Conservation (phyloP, 2,329 filamentous ascomycete genomes). For the Xylaria polymorpha region DNA sequence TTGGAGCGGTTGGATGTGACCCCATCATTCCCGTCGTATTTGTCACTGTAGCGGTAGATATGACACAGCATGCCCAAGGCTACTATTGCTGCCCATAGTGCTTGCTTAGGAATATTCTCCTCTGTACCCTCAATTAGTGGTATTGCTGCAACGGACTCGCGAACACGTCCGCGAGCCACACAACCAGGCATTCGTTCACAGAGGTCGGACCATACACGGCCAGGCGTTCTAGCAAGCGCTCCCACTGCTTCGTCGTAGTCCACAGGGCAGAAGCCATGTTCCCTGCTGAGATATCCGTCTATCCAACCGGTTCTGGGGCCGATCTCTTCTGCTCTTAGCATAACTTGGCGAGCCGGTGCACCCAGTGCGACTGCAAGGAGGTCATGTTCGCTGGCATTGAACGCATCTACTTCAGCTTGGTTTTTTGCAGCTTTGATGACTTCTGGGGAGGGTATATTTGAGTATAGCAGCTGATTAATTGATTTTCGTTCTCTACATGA, state of each 20-base stretch:
- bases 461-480: conserved; percentile 62
- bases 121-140: conserved; percentile 61
- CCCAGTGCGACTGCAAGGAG: conserved; percentile 64
- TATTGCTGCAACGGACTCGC: conserved; percentile 61
- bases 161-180: conserved; percentile 57
- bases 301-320: conserved; percentile 63
- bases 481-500: conserved; percentile 56
- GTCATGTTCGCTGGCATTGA: conserved; percentile 61
- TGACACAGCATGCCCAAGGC: conserved; percentile 64
- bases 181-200: conserved; percentile 28
- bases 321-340: conserved; percentile 64
- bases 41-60: conserved; percentile 65
- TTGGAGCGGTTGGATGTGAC: conserved; percentile 52
- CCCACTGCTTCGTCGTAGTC: conserved; percentile 62
- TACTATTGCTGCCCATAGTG: conserved; percentile 65
- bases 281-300: conserved; percentile 63
- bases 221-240: conserved; percentile 60
- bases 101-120: conserved; percentile 62
- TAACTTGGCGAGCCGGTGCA: conserved; percentile 65
- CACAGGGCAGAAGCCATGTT: conserved; percentile 63
- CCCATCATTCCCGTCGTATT: conserved; percentile 64
- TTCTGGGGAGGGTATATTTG: conserved; percentile 56
- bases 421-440: conserved; percentile 56
- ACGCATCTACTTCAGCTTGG: conserved; percentile 56
- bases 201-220: conserved; percentile 64